A percentile compares a stretch with the other conserved stretches of the same genome.
phyloP scores from a whole-genome alignment of 1,284 basidiomycete genomes.

The Leucoagaricus sp. region DNA sequence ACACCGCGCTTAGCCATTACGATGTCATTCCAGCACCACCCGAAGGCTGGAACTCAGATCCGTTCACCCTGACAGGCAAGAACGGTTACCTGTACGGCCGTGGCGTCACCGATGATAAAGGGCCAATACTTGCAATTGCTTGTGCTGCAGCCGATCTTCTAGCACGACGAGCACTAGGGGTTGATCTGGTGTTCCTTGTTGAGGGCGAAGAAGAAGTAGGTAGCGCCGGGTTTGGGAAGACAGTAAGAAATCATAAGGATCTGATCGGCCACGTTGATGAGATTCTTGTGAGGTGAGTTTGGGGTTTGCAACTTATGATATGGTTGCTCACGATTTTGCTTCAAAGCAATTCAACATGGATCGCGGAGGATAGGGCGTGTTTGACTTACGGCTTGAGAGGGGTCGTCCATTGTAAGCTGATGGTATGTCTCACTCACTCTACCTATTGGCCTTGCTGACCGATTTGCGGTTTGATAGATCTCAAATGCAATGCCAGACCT shows the following conservation, averaged over 20 bases:
- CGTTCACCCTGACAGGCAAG: slow-evolving; percentile 80
- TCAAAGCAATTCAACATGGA: slow-evolving; percentile 92
- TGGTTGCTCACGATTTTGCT: neutral
- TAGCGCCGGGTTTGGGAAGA: slow-evolving; percentile 80
- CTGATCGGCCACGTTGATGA: slow-evolving; percentile 84
- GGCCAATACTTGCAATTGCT: slow-evolving; percentile 90
- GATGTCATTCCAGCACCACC: slow-evolving; percentile 85
- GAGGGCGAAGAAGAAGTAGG: slow-evolving; percentile 98
- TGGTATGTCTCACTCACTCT: slow-evolving; percentile 43
- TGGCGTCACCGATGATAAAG: slow-evolving; percentile 91
- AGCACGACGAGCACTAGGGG: slow-evolving; percentile 69
- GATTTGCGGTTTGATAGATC: slow-evolving; percentile 42
- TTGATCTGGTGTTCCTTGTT: slow-evolving; percentile 89
- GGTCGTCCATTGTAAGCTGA: slow-evolving; percentile 82
- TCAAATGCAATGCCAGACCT: slow-evolving; percentile 71
- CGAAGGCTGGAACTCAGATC: slow-evolving; percentile 82
- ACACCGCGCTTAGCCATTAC: slow-evolving; percentile 74
- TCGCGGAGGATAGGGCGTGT: slow-evolving; percentile 92
- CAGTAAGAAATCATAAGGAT: slow-evolving; percentile 76
- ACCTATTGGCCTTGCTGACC: neutral
- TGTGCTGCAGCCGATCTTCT: slow-evolving; percentile 86
- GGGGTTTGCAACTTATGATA: neutral
- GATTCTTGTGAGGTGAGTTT: slow-evolving; percentile 73
- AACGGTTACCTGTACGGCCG: slow-evolving; percentile 96
- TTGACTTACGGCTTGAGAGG: slow-evolving; percentile 95